Evolutionary conservation across 2,329 filamentous ascomycete species (phyloP), one percentile per base, ranked within the genome.

Genomic region (Colletotrichum sp.): DNA sequence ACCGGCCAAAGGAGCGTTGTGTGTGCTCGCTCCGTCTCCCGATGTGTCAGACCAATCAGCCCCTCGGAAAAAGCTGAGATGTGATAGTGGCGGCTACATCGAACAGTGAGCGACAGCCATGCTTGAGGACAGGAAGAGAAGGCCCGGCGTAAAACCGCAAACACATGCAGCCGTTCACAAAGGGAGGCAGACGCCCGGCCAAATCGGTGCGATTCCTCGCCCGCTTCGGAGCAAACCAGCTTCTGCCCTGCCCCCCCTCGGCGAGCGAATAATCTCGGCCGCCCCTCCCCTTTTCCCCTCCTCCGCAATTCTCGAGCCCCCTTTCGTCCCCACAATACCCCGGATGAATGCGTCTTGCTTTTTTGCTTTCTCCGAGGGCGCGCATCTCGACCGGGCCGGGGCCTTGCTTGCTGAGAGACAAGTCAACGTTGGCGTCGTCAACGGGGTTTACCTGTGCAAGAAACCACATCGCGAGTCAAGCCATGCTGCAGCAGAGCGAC

Each of bases 181-280:
- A 44, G 34, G 34, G 62, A 64, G 62, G 24, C 62, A 39, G 21
- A 12, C 24, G 21, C 13, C 8, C 21, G 34, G 62, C 62, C 76
- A 76, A 76, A 76, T 76, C 69, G 76, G 73, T 68, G 65, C 39
- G 68, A 76, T 77, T 74, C 74, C 76, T 69, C 68, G 34, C 39
- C 28, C 21, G 16, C 18, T 68, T 66, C 64, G 44, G 63, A 36
- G 57, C 39, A n/a, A 15, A 16, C 32, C 28, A 26, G 55, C 32
- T 68, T 9, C n/a, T 15, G 28, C 8, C 32, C 13, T 21, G 18
- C 18, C 57, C 26, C 28, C 28, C 59, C 59, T 65, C n/a, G 66
- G 57, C 60, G 60, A 75, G 69, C 69, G 8, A 34, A 18, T 59
- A 24, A 28, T 59, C 16, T 65, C 74, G 28, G 55, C 74, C 57